Evolutionary conservation across 2,329 filamentous ascomycete genomes (phyloP), one percentile per base, ranked within the genome.

Genomic region (Penicillium hordei): DNA sequence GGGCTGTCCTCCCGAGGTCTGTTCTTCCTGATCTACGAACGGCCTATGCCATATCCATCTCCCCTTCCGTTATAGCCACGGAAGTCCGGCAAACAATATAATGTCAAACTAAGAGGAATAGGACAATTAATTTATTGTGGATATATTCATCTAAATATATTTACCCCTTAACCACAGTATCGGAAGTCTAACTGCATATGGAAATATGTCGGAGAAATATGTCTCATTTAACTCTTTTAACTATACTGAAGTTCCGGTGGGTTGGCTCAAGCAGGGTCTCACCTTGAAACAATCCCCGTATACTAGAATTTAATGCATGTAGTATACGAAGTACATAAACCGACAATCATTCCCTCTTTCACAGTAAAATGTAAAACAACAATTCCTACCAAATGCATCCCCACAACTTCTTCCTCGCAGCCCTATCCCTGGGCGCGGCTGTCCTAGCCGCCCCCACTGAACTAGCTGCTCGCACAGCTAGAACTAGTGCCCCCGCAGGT

Each of bases 401-500:
- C 4, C 23, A 38, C 21, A 54, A 33, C 19, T 12, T 40, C 21
- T 36, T 63, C 17, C 29, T 65, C 31, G 48, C 50, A 33, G 55
- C 48, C 25, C 60, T 65, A 29, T 36, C 29, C 13, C 38, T 65
- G 39, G 58, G 43, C 17, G 29, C 49, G n/a, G 48, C 27, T n/a
- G 38, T 52, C 13, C 31, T 57, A 17, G 48, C 49, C 2, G 45
- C 55, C 19, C 59, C 56, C 23, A 34, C 25, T 15, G 45, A 53
- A 2, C 40, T 67, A 6, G 45, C 29, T 3, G 60, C 63, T 23
- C 56, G 65, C 2, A 42, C 60, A 2, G 48, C 56, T 5, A 60
- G 67, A 27, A 66, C 58, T 0, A 66, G 58, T 19, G 61, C 68
- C 3, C 68, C 68, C 1, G 57, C 62, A 1, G 68, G 67, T 2